Base-by-base conservation (phyloP, 139 green algal species). In the Chlamydomonas schloesseri region DNA sequence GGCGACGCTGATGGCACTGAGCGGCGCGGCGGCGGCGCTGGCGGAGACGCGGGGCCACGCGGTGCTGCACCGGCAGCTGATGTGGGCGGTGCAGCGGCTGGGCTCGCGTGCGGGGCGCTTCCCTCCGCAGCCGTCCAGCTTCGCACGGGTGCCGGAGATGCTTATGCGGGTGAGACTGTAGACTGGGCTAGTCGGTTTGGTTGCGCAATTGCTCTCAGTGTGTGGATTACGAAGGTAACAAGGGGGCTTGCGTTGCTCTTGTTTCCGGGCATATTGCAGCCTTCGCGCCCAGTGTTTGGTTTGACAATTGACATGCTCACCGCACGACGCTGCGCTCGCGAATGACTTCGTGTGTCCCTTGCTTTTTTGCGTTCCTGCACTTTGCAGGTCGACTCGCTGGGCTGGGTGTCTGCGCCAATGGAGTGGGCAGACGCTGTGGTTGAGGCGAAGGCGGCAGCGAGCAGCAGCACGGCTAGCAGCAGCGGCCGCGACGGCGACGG, bases 11-110 rank as follows among this genome's bases (percentile, higher is more conserved):
- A 33, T 29, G 76, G 62, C 62, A 36, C 76, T 83, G 18, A 15
- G 60, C 37, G 36, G 62, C n/a, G 15, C 76, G 28, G 76, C 76
- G n/a, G 62, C 76, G 57, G 76, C 37, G 37, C 62, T 83, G 55
- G 55, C 42, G 31, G 75, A 60, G 29, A 37, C 76, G 15, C 60
- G 37, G 36, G 23, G 13, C 0, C 58, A 73, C 31, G 57, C 14
- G 60, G 11, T 15, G 36, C 37, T 62, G 37, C 60, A 62, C 13
- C 76, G 76, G 0, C 53, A 62, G n/a, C 37, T 83, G 36, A 62
- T 83, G 76, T 83, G 76, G 76, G 76, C 76, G 36, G n/a, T 83
- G 62, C 76, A 83, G 76, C 76, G 76, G 76, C 76, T 83, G 36
- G 76, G 76, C 60, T 60, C 76, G 60, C 28, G 76, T 18, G 76